Percentiles rank a stretch among this genome's conserved stretches.
phyloP scores from a whole-genome alignment of 2,329 filamentous ascomycete genomes.

The Aulographum hederae region DNA sequence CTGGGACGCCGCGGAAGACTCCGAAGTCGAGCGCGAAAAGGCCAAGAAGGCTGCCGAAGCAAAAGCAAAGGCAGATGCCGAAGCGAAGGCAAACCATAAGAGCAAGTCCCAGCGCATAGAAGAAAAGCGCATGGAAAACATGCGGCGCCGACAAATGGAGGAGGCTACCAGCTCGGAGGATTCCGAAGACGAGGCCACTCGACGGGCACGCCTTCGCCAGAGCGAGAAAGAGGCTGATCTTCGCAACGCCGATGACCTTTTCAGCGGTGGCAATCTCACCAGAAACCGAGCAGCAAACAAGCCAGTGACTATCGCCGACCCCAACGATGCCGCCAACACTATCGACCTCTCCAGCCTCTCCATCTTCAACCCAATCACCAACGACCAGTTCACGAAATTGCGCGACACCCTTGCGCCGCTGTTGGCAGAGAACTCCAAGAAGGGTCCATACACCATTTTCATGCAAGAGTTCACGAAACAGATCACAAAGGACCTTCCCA shows the following conservation, averaged over 20 bases:
- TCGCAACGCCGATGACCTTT: conserved; percentile 77
- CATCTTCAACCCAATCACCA: conserved; percentile 78
- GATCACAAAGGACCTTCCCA: conserved; percentile 70
- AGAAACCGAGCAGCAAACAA: conserved; percentile 53
- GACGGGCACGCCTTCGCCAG: conserved; percentile 54
- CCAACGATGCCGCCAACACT: conserved; percentile 55
- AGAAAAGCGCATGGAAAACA: conserved; percentile 45
- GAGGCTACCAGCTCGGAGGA: conserved; percentile 39
- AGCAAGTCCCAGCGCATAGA: conserved; percentile 71
- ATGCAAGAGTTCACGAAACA: conserved; percentile 81
- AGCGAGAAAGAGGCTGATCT: conserved; percentile 81
- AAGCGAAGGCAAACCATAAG: conserved; percentile 82
- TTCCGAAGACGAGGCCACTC: conserved; percentile 55
- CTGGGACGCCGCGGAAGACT: conserved; percentile 95
- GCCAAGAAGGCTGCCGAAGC: conserved; percentile 68
- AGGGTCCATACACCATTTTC: conserved; percentile 79
- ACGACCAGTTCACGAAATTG: conserved; percentile 67
- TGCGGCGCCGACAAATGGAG: conserved; percentile 37
- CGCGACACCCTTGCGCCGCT: conserved; percentile 66
- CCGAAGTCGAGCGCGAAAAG: conserved; percentile 92
- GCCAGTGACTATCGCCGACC: conserved; percentile 49
- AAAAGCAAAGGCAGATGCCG: conserved; percentile 77
- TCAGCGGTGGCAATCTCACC: conserved; percentile 55
- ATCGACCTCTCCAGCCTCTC: conserved; percentile 66
- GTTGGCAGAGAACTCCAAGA: conserved; percentile 57